Evolutionary conservation across 1,284 basidiomycete genomes (phyloP).

Genomic region (Melampsora americana): DNA sequence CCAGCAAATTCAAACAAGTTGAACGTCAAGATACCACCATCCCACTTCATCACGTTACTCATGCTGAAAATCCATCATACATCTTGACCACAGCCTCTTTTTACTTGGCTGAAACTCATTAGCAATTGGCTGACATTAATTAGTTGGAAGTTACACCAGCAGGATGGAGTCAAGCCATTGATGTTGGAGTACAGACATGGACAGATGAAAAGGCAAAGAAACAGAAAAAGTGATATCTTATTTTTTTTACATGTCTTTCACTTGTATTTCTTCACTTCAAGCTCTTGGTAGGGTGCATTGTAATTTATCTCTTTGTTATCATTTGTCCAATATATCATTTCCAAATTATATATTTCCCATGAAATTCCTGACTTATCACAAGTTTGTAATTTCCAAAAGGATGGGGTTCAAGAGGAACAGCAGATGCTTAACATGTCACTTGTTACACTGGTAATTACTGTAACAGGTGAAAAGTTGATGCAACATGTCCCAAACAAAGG

Average conservation of each 20-base stretch:
- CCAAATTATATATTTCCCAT: not conserved
- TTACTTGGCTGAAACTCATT: not conserved
- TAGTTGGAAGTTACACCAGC: not conserved
- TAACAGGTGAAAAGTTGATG: too few relatives aligned
- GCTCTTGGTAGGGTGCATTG: not conserved
- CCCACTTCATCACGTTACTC: too few relatives aligned
- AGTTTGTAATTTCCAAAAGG: not conserved
- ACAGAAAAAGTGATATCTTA: not conserved
- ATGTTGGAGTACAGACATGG: not conserved
- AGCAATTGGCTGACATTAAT: not conserved
- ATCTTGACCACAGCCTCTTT: not conserved
- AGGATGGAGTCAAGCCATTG: not conserved
- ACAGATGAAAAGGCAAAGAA: conserved; percentile 2
- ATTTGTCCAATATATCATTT: not conserved
- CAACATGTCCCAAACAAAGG: too few relatives aligned
- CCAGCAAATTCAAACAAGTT: too few relatives aligned
- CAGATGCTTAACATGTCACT: too few relatives aligned
- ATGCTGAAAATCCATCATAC: not conserved
- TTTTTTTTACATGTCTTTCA: not conserved
- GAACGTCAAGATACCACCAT: too few relatives aligned
- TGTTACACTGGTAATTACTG: too few relatives aligned
- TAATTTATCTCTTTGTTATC: not conserved
- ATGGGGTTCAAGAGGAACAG: too few relatives aligned
- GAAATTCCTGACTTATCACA: not conserved
- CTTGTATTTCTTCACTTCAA: not conserved